phyloP scores from a whole-genome alignment of 257 asterid species.

The Linderniella brevidens region DNA sequence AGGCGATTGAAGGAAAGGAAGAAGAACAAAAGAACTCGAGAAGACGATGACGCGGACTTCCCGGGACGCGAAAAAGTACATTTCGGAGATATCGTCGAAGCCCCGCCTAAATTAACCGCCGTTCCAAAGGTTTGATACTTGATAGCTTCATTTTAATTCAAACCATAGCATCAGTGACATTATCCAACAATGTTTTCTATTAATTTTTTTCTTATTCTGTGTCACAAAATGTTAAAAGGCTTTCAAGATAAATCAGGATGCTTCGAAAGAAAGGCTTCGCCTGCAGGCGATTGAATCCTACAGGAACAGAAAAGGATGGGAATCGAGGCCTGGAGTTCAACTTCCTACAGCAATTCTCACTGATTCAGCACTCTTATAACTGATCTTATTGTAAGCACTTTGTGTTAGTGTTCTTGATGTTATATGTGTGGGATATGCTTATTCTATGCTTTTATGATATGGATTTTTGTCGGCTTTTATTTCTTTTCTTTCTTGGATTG shows the following conservation, averaged over 20 bases:
- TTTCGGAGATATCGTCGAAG: constrained; percentile 82
- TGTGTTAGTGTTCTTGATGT: no score
- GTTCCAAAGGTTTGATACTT: constrained; percentile 54
- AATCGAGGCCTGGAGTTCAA: constrained; percentile 67
- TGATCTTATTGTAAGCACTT: no score
- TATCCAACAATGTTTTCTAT: constrained; percentile 1
- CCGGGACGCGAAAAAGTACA: constrained; percentile 45
- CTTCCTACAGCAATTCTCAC: constrained; percentile 25
- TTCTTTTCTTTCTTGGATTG: no score
- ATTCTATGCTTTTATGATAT: no score
- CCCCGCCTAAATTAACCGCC: constrained; percentile 69
- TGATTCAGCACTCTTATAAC: no score
- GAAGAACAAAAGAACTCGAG: constrained; percentile 31
- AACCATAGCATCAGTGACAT: neutral
- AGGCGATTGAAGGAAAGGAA: constrained; percentile 57
- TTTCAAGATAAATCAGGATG: constrained; percentile 35
- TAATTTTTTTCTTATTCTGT: constrained; percentile 7
- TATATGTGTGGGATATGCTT: no score
- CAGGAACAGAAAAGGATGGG: constrained; percentile 79
- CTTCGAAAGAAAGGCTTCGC: constrained; percentile 82
- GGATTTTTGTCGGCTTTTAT: no score
- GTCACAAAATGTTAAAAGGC: constrained; percentile 14
- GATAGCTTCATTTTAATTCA: neutral
- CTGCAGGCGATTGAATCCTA: constrained; percentile 74
- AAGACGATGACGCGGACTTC: constrained; percentile 32